Conservation (phyloP, 1,284 basidiomycete genomes). For the Boletellus sp. region DNA sequence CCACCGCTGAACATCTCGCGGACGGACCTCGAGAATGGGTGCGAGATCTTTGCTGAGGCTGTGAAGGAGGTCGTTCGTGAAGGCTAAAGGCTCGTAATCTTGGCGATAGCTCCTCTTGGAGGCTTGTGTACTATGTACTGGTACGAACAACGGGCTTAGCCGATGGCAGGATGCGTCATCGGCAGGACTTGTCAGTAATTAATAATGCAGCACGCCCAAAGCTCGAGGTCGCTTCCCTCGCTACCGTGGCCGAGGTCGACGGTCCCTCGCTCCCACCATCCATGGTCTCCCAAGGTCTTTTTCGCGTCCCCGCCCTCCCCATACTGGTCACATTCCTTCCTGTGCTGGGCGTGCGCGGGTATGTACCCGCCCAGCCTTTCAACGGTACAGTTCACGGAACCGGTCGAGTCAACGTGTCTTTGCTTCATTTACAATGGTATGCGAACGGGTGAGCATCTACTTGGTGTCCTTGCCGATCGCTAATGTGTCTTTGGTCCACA, state of each 20-base stretch:
- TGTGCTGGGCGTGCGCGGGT: conserved; percentile 35
- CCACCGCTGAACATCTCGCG: conserved; percentile 65
- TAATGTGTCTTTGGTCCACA: conserved; percentile 12
- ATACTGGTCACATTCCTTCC: conserved; percentile 12
- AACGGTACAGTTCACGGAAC: conserved; percentile 56
- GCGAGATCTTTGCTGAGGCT: conserved; percentile 56
- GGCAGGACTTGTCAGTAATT: neutral
- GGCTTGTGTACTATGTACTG: neutral
- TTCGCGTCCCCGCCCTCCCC: neutral
- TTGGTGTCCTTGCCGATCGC: conserved; percentile 1
- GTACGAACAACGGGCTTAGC: neutral
- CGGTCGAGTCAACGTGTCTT: conserved; percentile 55
- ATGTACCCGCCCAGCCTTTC: conserved; percentile 71
- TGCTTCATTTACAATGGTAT: conserved; percentile 63
- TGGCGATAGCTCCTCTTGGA: too few species aligned
- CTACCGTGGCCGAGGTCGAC: conserved; percentile 14
- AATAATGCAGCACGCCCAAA: conserved; percentile 10
- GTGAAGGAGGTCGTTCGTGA: conserved; percentile 61
- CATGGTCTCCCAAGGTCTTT: conserved; percentile 15
- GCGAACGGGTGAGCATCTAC: conserved; percentile 40
- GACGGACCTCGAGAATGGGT: conserved; percentile 59
- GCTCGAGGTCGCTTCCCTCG: conserved; percentile 13
- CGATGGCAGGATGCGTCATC: neutral
- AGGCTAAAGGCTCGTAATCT: conserved; percentile 28
- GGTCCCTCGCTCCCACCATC: neutral